Percentiles rank a stretch among this genome's conserved stretches.
These are phyloP conservation scores for Bruguiera sexangula DNA, from an alignment of 345 rosid genomes.

Conservation along the genomic window DNA sequence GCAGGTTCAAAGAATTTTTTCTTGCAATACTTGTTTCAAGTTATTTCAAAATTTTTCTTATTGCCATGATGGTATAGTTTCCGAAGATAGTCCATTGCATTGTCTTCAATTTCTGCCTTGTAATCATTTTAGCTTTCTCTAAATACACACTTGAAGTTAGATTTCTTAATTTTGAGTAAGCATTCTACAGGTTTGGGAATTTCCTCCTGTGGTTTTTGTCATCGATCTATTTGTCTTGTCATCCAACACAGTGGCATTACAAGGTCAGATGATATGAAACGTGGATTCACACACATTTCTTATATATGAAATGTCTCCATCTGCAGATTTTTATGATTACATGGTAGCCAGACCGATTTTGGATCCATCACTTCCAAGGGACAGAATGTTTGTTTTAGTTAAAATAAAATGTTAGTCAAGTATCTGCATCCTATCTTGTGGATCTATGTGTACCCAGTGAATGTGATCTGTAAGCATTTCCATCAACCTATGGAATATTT, in stretches of 20 bases:
- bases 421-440: too few species aligned
- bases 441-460: too few species aligned
- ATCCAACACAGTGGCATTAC: constrained; percentile 64
- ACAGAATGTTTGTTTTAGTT: too few species aligned
- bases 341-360: too few species aligned
- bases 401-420: too few species aligned
- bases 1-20: constrained; percentile 48
- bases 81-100: neutral
- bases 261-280: constrained; percentile 45
- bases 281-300: too few species aligned
- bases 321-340: too few species aligned
- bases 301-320: too few species aligned
- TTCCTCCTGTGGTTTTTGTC: constrained; percentile 62
- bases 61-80: constrained; percentile 63
- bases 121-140: neutral
- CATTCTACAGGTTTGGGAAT: constrained; percentile 62
- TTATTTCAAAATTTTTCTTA: constrained; percentile 63
- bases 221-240: constrained; percentile 71
- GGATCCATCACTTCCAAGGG: too few species aligned
- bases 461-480: too few species aligned
- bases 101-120: neutral
- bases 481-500: too few species aligned
- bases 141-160: neutral
- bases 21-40: constrained; percentile 63
- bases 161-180: constrained; percentile 10